Percentiles rank a stretch among this genome's conserved stretches.
phyloP scores from a whole-genome alignment of 2,329 filamentous ascomycete genomes.

The Zalaria obscura region DNA sequence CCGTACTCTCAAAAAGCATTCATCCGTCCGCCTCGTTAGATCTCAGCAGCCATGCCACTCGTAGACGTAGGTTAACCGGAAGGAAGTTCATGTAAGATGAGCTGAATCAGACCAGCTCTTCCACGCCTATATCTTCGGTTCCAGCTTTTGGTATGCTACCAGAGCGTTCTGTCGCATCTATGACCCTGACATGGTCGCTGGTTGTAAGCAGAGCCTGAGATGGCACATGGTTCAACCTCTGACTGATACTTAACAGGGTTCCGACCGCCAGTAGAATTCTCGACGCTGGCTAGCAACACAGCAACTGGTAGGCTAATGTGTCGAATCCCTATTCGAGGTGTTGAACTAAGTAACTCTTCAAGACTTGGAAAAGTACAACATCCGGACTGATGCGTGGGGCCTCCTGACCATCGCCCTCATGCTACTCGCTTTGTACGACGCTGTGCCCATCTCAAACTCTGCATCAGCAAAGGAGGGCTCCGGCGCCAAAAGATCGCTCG shows the following conservation, averaged over 20 bases:
- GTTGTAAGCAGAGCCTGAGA: slow-evolving; percentile 9
- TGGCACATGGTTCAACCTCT: background rate
- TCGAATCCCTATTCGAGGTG: no score
- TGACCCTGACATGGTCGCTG: slow-evolving; percentile 18
- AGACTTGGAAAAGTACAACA: slow-evolving; percentile 24
- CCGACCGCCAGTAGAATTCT: slow-evolving; percentile 14
- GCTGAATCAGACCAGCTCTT: slow-evolving; percentile 9
- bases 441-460: slow-evolving; percentile 12
- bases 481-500: slow-evolving; percentile 16
- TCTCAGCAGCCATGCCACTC: no score
- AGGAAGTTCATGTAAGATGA: no score
- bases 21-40: no score
- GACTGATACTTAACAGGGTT: slow-evolving; percentile 10
- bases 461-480: slow-evolving; percentile 10
- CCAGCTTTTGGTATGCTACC: slow-evolving; percentile 21
- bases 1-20: no score
- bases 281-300: slow-evolving; percentile 12
- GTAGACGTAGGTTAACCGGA: no score
- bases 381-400: slow-evolving; percentile 20
- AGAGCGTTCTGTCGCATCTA: slow-evolving; percentile 17
- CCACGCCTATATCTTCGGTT: slow-evolving; percentile 17
- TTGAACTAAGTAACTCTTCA: background rate
- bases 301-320: background rate
- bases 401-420: slow-evolving; percentile 17
- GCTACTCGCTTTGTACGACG: slow-evolving; percentile 17